Conservation (phyloP, 140 eudicot species). For the Oenanthe javanica region DNA sequence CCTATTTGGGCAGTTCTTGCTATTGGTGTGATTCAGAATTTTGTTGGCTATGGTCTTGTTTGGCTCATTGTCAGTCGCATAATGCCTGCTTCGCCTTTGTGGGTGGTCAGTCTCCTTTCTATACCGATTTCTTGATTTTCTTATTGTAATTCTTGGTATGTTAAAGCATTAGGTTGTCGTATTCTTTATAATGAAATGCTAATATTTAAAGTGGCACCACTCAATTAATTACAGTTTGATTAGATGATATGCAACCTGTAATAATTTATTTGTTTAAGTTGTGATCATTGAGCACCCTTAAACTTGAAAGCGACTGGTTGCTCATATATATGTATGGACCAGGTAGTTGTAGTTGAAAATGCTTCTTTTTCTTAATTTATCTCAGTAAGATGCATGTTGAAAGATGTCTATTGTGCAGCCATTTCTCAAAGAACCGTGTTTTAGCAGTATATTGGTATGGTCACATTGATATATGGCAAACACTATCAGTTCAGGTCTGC, state of each 20-base stretch:
- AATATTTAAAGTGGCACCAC: neutral
- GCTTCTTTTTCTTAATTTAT: neutral
- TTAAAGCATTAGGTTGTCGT: neutral
- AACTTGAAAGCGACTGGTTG: neutral
- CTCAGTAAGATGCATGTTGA: neutral
- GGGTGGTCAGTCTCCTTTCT: constrained; percentile 55
- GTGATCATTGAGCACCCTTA: neutral
- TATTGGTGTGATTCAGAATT: constrained; percentile 62
- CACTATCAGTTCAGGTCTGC: neutral
- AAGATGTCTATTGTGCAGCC: neutral
- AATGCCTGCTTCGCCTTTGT: constrained; percentile 50
- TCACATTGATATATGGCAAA: neutral
- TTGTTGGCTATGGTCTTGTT: constrained; percentile 71
- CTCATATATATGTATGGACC: neutral
- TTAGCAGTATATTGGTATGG: neutral
- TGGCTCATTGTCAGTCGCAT: constrained; percentile 49
- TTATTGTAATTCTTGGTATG: neutral
- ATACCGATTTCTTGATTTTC: neutral
- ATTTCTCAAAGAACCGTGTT: neutral
- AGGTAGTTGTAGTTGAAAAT: neutral
- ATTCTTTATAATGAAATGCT: no score
- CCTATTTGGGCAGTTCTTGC: constrained; percentile 65
- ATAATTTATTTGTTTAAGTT: no score
- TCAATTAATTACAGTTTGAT: neutral
- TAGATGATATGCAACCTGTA: neutral